Base-by-base conservation (phyloP, 2,329 filamentous ascomycete species). In the Ceratocystis papillata region DNA sequence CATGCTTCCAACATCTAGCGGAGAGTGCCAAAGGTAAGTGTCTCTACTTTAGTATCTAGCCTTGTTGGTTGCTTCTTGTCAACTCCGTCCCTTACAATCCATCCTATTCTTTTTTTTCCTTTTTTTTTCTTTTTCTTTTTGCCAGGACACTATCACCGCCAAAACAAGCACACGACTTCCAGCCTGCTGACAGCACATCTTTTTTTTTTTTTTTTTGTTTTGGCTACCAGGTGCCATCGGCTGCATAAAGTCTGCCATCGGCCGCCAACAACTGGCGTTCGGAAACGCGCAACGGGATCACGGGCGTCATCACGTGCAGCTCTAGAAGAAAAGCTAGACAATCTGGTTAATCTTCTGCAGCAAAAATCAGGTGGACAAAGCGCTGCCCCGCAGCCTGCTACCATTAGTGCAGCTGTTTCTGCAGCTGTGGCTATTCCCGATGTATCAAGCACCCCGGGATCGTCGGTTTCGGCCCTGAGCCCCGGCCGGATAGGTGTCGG, bases 201-300 rank as follows among this genome's bases (percentile, higher is more conserved):
- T n/a, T 12, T 41, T 53, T n/a, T 7, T 53, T n/a, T 7, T 33
- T 25, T 4, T 48, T 62, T 28, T n/a, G 1, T 48, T 63, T 28
- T n/a, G 2, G 20, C 4, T 45, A 20, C 37, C 33, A 72, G 71
- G 66, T 80, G 78, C 57, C 71, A 75, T 61, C 76, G 77, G 4
- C 70, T 79, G 1, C 73, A 73, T 25, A 77, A 76, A 68, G 71
- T 75, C 60, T 79, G 78, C 68, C 71, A 73, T 20, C 75, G 67
- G 12, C 67, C 67, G 15, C 64, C 64, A 41, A 61, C 64, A 45
- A 66, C 64, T 28, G 64, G 15, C 50, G 67, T 28, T 8, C 67
- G 20, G 12, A 65, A 64, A 50, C 67, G 67, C 15, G 65, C 64
- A 3, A 60, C 61, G 8, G 62, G 57, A 17, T 25, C 60, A n/a